Conservation (phyloP, 768 basidiomycete species). For the Omphalotus guepiniiformis region DNA sequence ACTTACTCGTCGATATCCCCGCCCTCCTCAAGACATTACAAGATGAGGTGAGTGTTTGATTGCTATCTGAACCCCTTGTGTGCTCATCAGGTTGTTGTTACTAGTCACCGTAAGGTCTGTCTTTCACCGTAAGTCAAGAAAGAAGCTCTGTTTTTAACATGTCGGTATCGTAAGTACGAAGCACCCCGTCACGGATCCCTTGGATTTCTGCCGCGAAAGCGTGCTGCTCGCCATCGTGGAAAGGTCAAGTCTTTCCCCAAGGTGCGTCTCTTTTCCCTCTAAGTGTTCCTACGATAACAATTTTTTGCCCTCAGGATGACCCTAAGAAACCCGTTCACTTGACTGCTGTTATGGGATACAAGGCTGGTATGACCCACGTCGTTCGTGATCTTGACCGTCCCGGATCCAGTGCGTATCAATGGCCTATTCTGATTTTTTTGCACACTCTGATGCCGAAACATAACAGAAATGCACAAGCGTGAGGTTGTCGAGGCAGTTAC, state of each 20-base stretch:
- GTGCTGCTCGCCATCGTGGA: constrained; percentile 94
- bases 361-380: constrained; percentile 99
- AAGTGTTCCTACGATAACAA: background rate
- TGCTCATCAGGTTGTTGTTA: too few relatives aligned
- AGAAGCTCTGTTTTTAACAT: constrained; percentile 14
- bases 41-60: constrained; percentile 62
- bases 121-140: too few relatives aligned
- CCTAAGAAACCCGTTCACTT: constrained; percentile 98
- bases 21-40: too few relatives aligned
- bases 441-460: background rate
- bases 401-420: constrained; percentile 92
- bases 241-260: constrained; percentile 99
- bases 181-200: constrained; percentile 97
- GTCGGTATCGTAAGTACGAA: constrained; percentile 67
- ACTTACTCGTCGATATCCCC: too few relatives aligned
- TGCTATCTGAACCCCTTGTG: too few relatives aligned
- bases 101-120: constrained; percentile 83
- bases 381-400: constrained; percentile 99
- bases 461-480: constrained; percentile 98
- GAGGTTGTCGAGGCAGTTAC: constrained; percentile 98
- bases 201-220: constrained; percentile 95
- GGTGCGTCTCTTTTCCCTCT: constrained; percentile 49
- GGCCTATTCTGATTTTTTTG: background rate
- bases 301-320: constrained; percentile 77
- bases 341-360: constrained; percentile 98